Evolutionary conservation across 805 yeast species (phyloP).

Genomic region (Suhomyces faveliae): DNA sequence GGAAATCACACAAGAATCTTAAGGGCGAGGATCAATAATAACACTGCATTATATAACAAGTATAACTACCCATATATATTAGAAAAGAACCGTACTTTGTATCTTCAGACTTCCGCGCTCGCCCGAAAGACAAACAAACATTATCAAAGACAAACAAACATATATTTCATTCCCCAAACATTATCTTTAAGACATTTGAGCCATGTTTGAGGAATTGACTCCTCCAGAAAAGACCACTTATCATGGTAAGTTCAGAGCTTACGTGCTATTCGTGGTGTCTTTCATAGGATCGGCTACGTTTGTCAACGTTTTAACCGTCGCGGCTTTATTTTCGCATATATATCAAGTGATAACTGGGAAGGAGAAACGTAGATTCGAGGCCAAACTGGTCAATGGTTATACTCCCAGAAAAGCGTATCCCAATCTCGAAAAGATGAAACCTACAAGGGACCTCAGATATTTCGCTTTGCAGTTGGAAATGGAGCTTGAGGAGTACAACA

Average conservation of each 20-base stretch:
- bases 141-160: not conserved
- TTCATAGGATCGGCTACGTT: conserved; percentile 30
- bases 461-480: conserved; percentile 65
- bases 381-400: conserved; percentile 22
- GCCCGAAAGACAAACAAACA: not conserved
- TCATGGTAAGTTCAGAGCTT: conserved; percentile 22
- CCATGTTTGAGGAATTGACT: conserved; percentile 21
- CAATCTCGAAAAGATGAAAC: conserved; percentile 30
- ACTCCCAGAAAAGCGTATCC: conserved; percentile 36
- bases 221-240: conserved; percentile 22
- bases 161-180: not conserved
- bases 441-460: conserved; percentile 52
- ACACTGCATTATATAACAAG: too few species aligned
- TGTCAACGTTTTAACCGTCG: conserved; percentile 20
- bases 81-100: too few species aligned
- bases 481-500: conserved; percentile 54
- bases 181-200: not conserved
- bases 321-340: conserved; percentile 32
- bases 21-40: too few species aligned
- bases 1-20: too few species aligned
- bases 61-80: too few species aligned
- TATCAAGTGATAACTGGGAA: conserved; percentile 27
- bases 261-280: conserved; percentile 22
- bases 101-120: not conserved
- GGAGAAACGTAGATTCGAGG: conserved; percentile 19